Evolutionary conservation across 805 yeast species (phyloP).

Genomic region (Saturnispora serradocipensis): DNA sequence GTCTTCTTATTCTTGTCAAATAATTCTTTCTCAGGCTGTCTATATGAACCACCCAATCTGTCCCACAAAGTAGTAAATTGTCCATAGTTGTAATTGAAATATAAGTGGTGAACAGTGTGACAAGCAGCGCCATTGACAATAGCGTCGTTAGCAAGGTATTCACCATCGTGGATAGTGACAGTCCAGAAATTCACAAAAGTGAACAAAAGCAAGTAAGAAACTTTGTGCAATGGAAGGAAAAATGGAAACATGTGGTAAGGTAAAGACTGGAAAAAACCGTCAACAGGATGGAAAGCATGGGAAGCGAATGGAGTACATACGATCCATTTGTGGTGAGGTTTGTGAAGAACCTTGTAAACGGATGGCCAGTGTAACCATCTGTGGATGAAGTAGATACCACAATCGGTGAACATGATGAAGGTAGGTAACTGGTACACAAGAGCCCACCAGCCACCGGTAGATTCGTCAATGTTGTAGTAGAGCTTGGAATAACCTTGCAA

Average conservation of each 20-base stretch:
- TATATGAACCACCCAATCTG: constrained; percentile 86
- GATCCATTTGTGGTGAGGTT: constrained; percentile 98
- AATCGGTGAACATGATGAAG: constrained; percentile 89
- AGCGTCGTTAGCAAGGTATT: constrained; percentile 87
- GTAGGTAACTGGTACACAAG: constrained; percentile 58
- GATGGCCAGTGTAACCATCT: constrained; percentile 89
- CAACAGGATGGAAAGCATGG: constrained; percentile 97
- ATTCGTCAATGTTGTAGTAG: constrained; percentile 54
- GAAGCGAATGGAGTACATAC: constrained; percentile 98
- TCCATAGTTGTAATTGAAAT: constrained; percentile 96
- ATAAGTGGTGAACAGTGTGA: constrained; percentile 93
- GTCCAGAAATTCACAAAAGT: constrained; percentile 96
- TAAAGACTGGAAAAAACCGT: constrained; percentile 85
- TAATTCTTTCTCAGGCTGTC: constrained; percentile 82
- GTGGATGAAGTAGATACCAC: constrained; percentile 85
- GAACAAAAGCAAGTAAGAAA: constrained; percentile 72
- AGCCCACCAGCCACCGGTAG: constrained; percentile 62
- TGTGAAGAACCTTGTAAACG: constrained; percentile 80
- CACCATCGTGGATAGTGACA: constrained; percentile 97
- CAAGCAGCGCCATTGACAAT: constrained; percentile 96
- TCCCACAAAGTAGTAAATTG: constrained; percentile 99
- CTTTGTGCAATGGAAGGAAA: constrained; percentile 84
- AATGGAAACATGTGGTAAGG: constrained; percentile 93
- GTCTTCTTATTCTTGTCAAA: constrained; percentile 56
- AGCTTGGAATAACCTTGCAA: constrained; percentile 74